Percentiles rank a stretch among this genome's conserved stretches.
Evolutionary conservation across 2,329 filamentous ascomycete genomes (phyloP).

Genomic region (Colletotrichum trifolii): DNA sequence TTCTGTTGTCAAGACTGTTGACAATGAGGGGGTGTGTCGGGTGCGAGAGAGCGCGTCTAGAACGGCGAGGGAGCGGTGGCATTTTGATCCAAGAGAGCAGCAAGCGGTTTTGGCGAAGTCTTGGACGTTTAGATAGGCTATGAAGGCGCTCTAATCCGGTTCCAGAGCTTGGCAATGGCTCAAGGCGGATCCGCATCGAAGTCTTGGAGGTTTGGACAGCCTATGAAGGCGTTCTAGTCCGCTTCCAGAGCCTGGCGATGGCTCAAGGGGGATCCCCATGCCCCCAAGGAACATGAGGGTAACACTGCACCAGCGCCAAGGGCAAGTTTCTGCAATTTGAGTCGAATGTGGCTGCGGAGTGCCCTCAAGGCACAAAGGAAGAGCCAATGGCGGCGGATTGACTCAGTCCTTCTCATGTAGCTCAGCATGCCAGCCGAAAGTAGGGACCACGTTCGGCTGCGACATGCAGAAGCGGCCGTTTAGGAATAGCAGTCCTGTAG

Average conservation of each 20-base stretch:
- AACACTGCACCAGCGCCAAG: conserved; percentile 30
- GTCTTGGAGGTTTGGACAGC: background rate
- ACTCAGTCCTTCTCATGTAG: background rate
- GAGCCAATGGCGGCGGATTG: background rate
- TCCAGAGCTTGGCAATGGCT: conserved; percentile 27
- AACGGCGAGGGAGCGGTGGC: conserved; percentile 12
- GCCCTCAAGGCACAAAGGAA: background rate
- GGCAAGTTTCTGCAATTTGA: conserved; percentile 2
- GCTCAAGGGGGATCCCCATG: conserved; percentile 14
- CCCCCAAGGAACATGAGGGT: conserved; percentile 23
- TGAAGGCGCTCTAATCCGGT: conserved; percentile 22
- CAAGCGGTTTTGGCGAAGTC: background rate
- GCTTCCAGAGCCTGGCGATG: conserved; percentile 30
- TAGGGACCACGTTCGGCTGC: conserved; percentile 7
- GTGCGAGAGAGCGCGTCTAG: conserved; percentile 8
- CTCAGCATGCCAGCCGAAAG: conserved; percentile 11
- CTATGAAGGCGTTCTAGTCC: conserved; percentile 19
- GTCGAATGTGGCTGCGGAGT: conserved; percentile 12
- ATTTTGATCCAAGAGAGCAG: conserved; percentile 24
- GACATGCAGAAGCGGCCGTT: conserved; percentile 16
- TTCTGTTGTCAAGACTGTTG: background rate
- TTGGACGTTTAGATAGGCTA: background rate
- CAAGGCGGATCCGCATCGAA: conserved; percentile 12
- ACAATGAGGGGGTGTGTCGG: conserved; percentile 10
- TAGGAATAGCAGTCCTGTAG: conserved; percentile 4